A percentile compares a stretch with the other conserved stretches of the same genome.
These are phyloP conservation scores for Brasenia schreberi DNA, from an alignment of 164 flowering plant species.

Conservation along the genomic window DNA sequence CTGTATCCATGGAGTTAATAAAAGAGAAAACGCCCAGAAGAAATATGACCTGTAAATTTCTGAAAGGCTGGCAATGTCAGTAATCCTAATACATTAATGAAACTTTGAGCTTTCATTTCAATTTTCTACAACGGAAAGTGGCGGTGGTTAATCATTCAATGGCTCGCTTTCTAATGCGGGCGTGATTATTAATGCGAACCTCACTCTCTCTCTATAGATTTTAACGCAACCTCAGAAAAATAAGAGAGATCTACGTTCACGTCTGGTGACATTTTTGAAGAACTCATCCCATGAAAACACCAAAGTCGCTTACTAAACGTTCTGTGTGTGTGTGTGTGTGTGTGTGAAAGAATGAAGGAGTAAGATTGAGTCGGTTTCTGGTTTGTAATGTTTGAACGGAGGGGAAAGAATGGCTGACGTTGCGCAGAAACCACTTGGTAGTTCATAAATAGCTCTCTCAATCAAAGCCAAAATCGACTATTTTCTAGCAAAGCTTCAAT, in stretches of 20 bases:
- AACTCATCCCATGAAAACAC: background rate
- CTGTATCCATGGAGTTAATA: background rate
- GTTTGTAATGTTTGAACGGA: background rate
- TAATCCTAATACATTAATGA: background rate
- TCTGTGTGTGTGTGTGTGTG: no score
- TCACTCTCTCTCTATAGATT: background rate
- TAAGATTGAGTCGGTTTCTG: background rate
- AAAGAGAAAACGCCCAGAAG: background rate
- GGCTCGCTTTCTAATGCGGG: slow-evolving; percentile 76
- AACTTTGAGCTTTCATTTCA: background rate
- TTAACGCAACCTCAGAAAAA: background rate
- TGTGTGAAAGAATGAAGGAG: no score
- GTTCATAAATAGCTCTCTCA: background rate
- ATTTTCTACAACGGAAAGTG: slow-evolving; percentile 37
- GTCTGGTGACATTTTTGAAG: background rate
- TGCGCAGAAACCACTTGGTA: background rate
- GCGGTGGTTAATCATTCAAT: slow-evolving; percentile 88
- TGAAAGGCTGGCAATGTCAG: background rate
- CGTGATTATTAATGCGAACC: slow-evolving; percentile 76
- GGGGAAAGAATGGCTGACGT: background rate
- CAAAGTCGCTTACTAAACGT: background rate
- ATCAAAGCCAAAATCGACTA: background rate
- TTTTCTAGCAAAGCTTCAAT: slow-evolving; percentile 2
- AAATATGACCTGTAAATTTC: background rate
- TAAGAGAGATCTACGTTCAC: background rate